These are phyloP conservation scores for Phtheirospermum japonicum DNA, from an alignment of 257 asterid species.

Conservation along the genomic window DNA sequence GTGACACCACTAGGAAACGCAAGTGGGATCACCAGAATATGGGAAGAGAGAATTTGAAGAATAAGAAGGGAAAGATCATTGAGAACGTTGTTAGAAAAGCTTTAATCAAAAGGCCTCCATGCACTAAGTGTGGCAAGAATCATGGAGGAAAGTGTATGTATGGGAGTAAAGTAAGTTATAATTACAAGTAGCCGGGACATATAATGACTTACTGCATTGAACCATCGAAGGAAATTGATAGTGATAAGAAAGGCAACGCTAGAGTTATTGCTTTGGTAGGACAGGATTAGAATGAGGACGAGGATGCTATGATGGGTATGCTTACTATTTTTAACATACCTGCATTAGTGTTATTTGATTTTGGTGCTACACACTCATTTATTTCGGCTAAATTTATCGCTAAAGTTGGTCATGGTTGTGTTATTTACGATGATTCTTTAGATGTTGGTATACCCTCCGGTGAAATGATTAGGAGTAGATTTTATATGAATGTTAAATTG, in stretches of 20 bases:
- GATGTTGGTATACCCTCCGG: not conserved
- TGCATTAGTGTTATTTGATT: not conserved
- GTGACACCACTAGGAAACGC: not conserved
- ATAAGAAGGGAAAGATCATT: not conserved
- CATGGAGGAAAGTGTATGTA: not conserved
- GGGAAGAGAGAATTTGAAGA: not conserved
- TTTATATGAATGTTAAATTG: too few relatives aligned
- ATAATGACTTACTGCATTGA: not conserved
- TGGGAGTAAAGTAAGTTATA: not conserved
- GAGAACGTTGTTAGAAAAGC: not conserved
- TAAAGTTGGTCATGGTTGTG: not conserved
- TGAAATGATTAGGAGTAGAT: not conserved
- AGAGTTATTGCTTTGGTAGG: not conserved
- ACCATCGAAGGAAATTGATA: not conserved
- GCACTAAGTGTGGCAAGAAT: too few relatives aligned
- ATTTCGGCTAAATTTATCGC: not conserved
- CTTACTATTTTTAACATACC: not conserved
- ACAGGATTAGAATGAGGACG: not conserved
- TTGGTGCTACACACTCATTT: not conserved
- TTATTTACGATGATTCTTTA: not conserved
- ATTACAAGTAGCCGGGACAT: not conserved
- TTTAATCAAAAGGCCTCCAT: not conserved
- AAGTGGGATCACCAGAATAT: not conserved
- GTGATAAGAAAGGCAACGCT: not conserved
- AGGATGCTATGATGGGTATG: not conserved